Base-by-base conservation (phyloP, 257 asterid genomes). In the Primulina eburnea region DNA sequence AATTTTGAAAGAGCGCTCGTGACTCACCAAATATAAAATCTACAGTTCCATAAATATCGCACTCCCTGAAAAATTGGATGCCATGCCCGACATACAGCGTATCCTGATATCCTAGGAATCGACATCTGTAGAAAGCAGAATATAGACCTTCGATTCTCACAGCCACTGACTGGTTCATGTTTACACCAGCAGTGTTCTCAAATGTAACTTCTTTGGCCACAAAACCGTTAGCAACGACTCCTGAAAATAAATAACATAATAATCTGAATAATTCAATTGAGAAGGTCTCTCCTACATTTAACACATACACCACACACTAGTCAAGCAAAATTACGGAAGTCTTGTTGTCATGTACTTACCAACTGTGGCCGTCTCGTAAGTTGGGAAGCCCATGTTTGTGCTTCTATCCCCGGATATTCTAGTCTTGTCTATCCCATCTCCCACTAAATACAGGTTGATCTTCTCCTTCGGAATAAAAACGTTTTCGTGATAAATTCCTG, bases 341-440 rank as follows among this genome's bases (percentile, higher is more conserved):
- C 6, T 4, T 43, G n/a, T 14, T 43, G 3, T 43, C 6, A 0
- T 12, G 6, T 43, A 58, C 69, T 50, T 8, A 71, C 71, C 65
- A 18, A 76, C 62, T 0, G 67, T 71, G 11, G 67, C 33, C 8
- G 63, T 32, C 0, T 17, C 1, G 4, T n/a, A 20, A 0, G 65
- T 50, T 0, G 6, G 2, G 18, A 40, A 43, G 8, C 80, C 71
- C 16, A 28, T 4, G 8, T 5, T 38, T 0, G 0, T 3, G 5
- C 70, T 66, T 18, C 5, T 71, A 18, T 56, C 61, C 12, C 63
- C 74, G 0, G 43, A 7, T 55, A 61, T 65, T 3, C 53, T 38
- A 0, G 73, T 76, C 4, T 4, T 52, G 18, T 66, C 56, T 18
- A 10, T 62, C 4, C 74, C 77, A 11, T 76, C 67, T 11, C 80